Evolutionary conservation across 768 basidiomycete species (phyloP).

Genomic region (Leccinum truebloodii): DNA sequence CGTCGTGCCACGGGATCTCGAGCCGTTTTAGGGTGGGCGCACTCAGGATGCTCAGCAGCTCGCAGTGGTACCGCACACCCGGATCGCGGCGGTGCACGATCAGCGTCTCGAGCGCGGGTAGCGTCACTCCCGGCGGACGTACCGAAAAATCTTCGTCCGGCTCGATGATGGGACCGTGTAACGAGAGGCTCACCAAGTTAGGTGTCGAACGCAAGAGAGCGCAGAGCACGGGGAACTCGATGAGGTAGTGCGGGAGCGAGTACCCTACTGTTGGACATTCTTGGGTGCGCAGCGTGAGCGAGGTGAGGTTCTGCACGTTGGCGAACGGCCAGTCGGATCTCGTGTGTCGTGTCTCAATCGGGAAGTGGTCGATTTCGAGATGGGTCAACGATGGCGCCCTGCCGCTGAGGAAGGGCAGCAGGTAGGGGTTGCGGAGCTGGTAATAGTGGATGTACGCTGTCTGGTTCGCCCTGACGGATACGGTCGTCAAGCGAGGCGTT

Average conservation of each 20-base stretch:
- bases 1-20: slow-evolving; percentile 22
- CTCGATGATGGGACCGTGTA: slow-evolving; percentile 19
- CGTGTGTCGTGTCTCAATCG: slow-evolving; percentile 9
- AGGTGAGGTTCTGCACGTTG: slow-evolving; percentile 10
- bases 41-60: slow-evolving; percentile 12
- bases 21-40: slow-evolving; percentile 14
- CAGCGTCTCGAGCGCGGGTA: slow-evolving; percentile 13
- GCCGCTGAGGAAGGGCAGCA: slow-evolving; percentile 16
- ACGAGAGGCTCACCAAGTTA: slow-evolving; percentile 9
- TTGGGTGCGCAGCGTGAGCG: slow-evolving; percentile 16
- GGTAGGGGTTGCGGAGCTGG: slow-evolving; percentile 1
- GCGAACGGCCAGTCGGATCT: slow-evolving; percentile 7
- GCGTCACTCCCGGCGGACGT: slow-evolving; percentile 4
- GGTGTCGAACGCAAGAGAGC: slow-evolving; percentile 14
- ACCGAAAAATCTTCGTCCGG: slow-evolving; percentile 10
- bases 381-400: slow-evolving; percentile 9
- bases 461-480: slow-evolving; percentile 15
- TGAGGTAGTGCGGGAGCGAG: slow-evolving; percentile 17
- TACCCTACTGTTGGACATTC: slow-evolving; percentile 7
- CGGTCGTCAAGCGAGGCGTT: slow-evolving; percentile 9
- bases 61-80: slow-evolving; percentile 16
- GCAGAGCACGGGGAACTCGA: slow-evolving; percentile 16
- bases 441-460: slow-evolving; percentile 8
- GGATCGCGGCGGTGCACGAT: slow-evolving; percentile 19
- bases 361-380: slow-evolving; percentile 21